Evolutionary conservation across 768 basidiomycete species (phyloP), one percentile per base, ranked within the genome.

Genomic region (Leccinum subgranulosum): DNA sequence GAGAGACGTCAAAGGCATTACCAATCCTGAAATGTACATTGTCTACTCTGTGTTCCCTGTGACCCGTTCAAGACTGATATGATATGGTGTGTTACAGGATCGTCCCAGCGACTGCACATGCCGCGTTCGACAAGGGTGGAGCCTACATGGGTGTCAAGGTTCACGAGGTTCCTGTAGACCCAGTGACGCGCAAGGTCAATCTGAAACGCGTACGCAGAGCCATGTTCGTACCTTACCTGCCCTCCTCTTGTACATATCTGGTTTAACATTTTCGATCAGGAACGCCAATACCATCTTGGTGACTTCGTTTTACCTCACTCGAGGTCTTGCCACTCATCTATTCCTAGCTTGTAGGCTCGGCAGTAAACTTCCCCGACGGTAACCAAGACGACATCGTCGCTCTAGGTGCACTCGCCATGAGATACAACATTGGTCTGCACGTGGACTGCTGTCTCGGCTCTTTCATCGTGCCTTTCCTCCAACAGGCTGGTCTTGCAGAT

Each of bases 381-480:
- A 86, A 86, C 64, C 88, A 90, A 75, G 93, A 95, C 68, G 84
- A 94, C 57, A 96, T 99, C 53, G 77, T 84, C 15, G 85, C 80
- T 0, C 85, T 99, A 3, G 88, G 84, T 17, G 77, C 76, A 39
- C 79, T 99, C 15, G 95, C 96, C 0, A 73, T 81, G 55, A 78
- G 76, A 62, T 73, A 94, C 69, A 87, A 88, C 17, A 78, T 95
- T 55, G 94, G 94, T 7, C 73, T 98, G 25, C 96, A 97, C 69
- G 94, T 98, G 57, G 95, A 97, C 65, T 95, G 94, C 69, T 98
- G 95, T 70, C 78, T 98, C 10, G 95, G 94, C 3, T 90, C 88
- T 50, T 97, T 98, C 74, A 88, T 98, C 61, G 82, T 98, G 59
- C 94, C 96, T 0, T 99, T 92, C 80, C 79, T 99, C 49, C 90